Base-by-base conservation (phyloP, 768 basidiomycete genomes). In the Suillus hirtellus region DNA sequence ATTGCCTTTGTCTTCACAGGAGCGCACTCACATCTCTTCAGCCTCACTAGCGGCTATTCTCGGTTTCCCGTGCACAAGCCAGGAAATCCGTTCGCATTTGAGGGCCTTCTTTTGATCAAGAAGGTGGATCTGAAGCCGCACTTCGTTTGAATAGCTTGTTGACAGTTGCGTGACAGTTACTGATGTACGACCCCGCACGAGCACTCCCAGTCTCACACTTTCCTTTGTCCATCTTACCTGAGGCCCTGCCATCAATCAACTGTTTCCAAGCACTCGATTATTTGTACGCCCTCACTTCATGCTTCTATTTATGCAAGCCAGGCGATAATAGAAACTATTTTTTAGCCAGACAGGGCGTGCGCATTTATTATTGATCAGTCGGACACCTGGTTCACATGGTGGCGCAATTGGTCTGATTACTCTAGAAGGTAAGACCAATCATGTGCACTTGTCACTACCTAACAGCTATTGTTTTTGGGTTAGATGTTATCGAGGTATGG, bases 261-360 rank as follows among this genome's bases (percentile, higher is more conserved):
- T 97, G 92, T 70, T 94, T 97, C 79, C 94, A 98, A 72, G 95
- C 95, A 0, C 76, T 98, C 52, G 95, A 97, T 72, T 96, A 95
- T 72, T 96, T 93, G 91, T 92, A 70, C 40, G 84, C 70, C 9
- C 47, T 35, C 10, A 0, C 15, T 14, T 10, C 34, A 7, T 69
- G 8, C 38, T 24, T 27, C 40, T 43, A 27, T 14, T 8, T 19
- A 34, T 53, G 27, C n/a, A 14, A 65, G 12, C 12, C 19, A 35
- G 3, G 52, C 35, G 52, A 53, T 7, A 4, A 19, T n/a, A 40
- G 44, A 43, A 40, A 60, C 53, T 37, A 42, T 56, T 44, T 12
- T 53, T 14, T 59, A 92, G 90, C 77, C 96, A 97, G 81, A 96
- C 95, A 0, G 96, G 96, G 2, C 87, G 96, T 50, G 93, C 95